Percentiles rank a stretch among this genome's conserved stretches.
Conservation (phyloP, 108 stramenopile genomes). For the Chaetoceros muelleri region DNA sequence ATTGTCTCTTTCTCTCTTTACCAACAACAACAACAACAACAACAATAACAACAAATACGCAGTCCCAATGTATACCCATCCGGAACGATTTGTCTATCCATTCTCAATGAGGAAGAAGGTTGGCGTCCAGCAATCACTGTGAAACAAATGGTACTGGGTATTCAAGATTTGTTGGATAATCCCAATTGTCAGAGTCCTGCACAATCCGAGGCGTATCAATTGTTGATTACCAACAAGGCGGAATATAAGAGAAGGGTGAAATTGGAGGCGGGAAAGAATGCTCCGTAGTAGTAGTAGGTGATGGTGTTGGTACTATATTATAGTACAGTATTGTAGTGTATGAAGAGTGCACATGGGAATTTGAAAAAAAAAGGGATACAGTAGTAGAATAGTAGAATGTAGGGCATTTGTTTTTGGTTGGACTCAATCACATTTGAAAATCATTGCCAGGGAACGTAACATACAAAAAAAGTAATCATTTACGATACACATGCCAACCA, state of each 20-base stretch:
- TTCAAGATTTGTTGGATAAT: constrained; percentile 95
- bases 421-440: no score
- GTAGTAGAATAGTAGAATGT: no score
- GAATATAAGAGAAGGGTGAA: constrained; percentile 80
- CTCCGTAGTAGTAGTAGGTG: no score
- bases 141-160: constrained; percentile 94
- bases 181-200: constrained; percentile 93
- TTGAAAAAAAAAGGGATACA: no score
- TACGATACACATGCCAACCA: no score
- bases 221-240: constrained; percentile 78
- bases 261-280: constrained; percentile 67
- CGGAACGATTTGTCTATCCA: constrained; percentile 96
- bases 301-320: no score
- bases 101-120: constrained; percentile 97
- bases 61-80: constrained; percentile 70
- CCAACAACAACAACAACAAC: neutral
- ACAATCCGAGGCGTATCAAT: constrained; percentile 89
- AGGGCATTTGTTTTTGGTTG: no score
- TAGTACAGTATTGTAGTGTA: no score
- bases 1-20: neutral
- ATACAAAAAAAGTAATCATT: no score
- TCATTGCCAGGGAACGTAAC: no score
- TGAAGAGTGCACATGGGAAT: no score
- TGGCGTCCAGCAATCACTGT: constrained; percentile 98
- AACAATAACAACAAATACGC: neutral